Evolutionary conservation across 306 rosid genomes (phyloP).

Genomic region (Inga leiocalycina): DNA sequence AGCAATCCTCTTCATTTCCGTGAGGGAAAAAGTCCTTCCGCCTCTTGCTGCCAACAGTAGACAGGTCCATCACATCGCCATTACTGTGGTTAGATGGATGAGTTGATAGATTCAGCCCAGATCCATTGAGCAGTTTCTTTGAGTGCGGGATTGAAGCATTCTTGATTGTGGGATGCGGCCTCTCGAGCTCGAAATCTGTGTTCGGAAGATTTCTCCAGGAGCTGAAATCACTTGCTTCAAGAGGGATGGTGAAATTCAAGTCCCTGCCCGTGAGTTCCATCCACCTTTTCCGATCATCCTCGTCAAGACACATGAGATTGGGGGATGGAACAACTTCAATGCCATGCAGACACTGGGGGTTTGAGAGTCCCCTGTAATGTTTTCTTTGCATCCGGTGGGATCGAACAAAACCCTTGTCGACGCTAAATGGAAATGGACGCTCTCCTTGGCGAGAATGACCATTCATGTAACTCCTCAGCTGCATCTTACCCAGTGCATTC

Average conservation of each 20-base stretch:
- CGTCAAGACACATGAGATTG: constrained; percentile 48
- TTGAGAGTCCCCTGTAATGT: constrained; percentile 58
- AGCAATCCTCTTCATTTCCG: constrained; percentile 42
- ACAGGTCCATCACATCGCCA: constrained; percentile 38
- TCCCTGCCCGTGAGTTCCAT: constrained; percentile 54
- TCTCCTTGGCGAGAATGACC: constrained; percentile 63
- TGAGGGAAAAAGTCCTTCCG: constrained; percentile 48
- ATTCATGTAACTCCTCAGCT: constrained; percentile 58
- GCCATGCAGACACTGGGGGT: constrained; percentile 55
- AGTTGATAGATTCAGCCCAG: constrained; percentile 50
- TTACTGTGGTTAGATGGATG: constrained; percentile 43
- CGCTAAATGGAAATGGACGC: constrained; percentile 56
- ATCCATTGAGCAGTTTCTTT: constrained; percentile 47
- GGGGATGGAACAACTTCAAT: constrained; percentile 50
- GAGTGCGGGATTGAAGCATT: constrained; percentile 32
- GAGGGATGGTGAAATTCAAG: constrained; percentile 42
- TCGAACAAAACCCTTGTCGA: constrained; percentile 53
- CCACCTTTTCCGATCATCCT: constrained; percentile 55
- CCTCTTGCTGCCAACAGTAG: constrained; percentile 38
- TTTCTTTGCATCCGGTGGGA: constrained; percentile 59
- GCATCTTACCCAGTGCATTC: constrained; percentile 57
- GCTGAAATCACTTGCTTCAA: constrained; percentile 53
- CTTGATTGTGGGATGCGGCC: constrained; percentile 38
- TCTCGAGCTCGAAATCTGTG: constrained; percentile 47
- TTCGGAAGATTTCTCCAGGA: constrained; percentile 49